Conservation (phyloP, 1,284 basidiomycete species). For the Puccinia polysora region DNA sequence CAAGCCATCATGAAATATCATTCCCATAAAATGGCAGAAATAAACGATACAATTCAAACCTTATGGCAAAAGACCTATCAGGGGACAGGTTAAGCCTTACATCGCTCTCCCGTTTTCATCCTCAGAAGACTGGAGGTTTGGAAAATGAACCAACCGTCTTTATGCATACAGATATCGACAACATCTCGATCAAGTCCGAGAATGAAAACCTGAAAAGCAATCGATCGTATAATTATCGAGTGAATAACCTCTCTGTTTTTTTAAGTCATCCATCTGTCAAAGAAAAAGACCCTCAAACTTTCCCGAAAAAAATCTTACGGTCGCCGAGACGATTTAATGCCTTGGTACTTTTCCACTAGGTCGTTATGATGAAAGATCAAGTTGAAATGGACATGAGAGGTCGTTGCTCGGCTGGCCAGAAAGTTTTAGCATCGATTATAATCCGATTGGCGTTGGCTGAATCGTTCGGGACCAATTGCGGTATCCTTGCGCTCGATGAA, state of each 20-base stretch:
- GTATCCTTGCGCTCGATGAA: slow-evolving; percentile 94
- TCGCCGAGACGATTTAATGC: slow-evolving; percentile 47
- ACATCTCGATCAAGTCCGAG: slow-evolving; percentile 90
- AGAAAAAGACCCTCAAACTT: not conserved
- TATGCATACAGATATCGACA: slow-evolving; percentile 82
- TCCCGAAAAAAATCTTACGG: slow-evolving; percentile 14
- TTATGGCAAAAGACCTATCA: slow-evolving; percentile 99
- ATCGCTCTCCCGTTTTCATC: not conserved
- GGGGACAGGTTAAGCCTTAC: slow-evolving; percentile 70
- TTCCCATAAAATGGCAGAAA: slow-evolving; percentile 98
- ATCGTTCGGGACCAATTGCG: slow-evolving; percentile 94
- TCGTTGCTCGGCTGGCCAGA: slow-evolving; percentile 95
- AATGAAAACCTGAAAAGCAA: slow-evolving; percentile 72
- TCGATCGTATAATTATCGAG: slow-evolving; percentile 96
- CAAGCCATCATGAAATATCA: slow-evolving; percentile 99
- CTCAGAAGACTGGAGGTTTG: too few relatives aligned
- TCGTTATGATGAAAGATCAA: slow-evolving; percentile 97
- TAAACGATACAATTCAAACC: slow-evolving; percentile 92
- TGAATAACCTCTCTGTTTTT: slow-evolving; percentile 54
- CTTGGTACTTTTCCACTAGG: slow-evolving; percentile 56
- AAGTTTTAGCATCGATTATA: slow-evolving; percentile 98
- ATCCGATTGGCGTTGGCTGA: slow-evolving; percentile 96
- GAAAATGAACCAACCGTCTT: not conserved
- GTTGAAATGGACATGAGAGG: slow-evolving; percentile 99
- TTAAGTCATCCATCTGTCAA: not conserved